Evolutionary conservation across 2,329 filamentous ascomycete species (phyloP), one percentile per base, ranked within the genome.

Genomic region (Diaporthe capsici): DNA sequence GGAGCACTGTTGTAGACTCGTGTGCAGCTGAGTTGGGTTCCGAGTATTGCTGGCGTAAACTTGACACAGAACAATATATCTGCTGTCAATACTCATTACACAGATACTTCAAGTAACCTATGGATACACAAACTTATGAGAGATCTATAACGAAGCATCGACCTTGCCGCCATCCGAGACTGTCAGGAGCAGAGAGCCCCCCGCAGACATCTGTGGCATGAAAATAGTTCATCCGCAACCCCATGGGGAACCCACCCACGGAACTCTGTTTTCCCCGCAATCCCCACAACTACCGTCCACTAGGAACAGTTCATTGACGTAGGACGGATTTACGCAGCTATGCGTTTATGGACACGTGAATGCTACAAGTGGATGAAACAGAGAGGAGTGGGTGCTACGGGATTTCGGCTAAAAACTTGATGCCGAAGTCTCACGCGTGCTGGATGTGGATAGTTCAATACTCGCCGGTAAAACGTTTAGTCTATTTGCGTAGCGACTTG

Each of bases 141-240:
- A 2, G 6, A 34, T 31, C 15, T 31, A 47, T 2, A 7, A 31
- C 2, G 13, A 31, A 12, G 17, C 12, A 22, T 22, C 15, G 17
- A 65, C 10, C 28, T 51, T 13, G 28, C 1, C 5, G 61, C 31
- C 17, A 5, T 25, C 20, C 39, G 1, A 37, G n/a, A 5, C 9
- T 17, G 12, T 1, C 31, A 25, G 8, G 7, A 34, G 22, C 7
- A 25, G 31, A 68, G 31, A 51, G 63, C 44, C 20, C 63, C 47
- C 47, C 47, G 31, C 47, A 53, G 47, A 12, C 22, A 3, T 7
- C 3, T 20, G 47, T n/a, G 2, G n/a, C 34, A 22, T 5, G n/a
- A 55, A 70, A 42, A 42, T 70, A 70, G 49, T 70, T 70, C 47
- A 70, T 53, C 65, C 65, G 65, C 65, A 42, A 37, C 65, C 65